Conservation (phyloP, 2,329 filamentous ascomycete genomes). For the Rutstroemia sp. region DNA sequence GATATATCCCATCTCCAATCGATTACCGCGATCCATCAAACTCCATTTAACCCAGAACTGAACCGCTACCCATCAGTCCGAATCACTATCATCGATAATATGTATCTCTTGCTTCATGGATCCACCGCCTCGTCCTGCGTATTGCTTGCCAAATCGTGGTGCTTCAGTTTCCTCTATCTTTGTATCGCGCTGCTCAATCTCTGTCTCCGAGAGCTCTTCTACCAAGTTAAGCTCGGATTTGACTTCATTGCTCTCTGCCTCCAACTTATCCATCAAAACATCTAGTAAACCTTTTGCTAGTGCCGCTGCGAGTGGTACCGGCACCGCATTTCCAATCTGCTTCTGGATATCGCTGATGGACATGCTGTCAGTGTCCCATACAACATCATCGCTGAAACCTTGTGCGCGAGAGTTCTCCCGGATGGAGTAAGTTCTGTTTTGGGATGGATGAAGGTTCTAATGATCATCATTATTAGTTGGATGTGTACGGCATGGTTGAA, state of each 20-base stretch:
- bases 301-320: neutral
- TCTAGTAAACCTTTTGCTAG: neutral
- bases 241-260: neutral
- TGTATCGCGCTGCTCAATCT: too few relatives aligned
- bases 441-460: slow-evolving; percentile 12
- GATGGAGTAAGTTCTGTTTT: slow-evolving; percentile 8
- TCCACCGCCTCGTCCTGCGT: too few relatives aligned
- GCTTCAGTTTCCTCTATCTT: too few relatives aligned
- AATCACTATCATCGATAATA: neutral
- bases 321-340: slow-evolving; percentile 6
- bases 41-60: too few relatives aligned
- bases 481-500: neutral
- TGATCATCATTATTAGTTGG: neutral
- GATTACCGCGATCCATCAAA: too few relatives aligned
- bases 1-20: too few relatives aligned
- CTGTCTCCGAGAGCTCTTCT: too few relatives aligned
- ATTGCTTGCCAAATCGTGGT: too few relatives aligned
- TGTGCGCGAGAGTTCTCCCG: slow-evolving; percentile 15
- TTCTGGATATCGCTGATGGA: slow-evolving; percentile 1
- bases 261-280: neutral
- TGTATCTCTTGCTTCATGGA: neutral
- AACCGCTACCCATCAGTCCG: too few relatives aligned
- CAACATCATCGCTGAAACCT: slow-evolving; percentile 14
- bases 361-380: slow-evolving; percentile 8
- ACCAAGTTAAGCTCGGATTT: too few relatives aligned